Conservation (phyloP, 257 asterid species). For the Fraxinus excelsior region DNA sequence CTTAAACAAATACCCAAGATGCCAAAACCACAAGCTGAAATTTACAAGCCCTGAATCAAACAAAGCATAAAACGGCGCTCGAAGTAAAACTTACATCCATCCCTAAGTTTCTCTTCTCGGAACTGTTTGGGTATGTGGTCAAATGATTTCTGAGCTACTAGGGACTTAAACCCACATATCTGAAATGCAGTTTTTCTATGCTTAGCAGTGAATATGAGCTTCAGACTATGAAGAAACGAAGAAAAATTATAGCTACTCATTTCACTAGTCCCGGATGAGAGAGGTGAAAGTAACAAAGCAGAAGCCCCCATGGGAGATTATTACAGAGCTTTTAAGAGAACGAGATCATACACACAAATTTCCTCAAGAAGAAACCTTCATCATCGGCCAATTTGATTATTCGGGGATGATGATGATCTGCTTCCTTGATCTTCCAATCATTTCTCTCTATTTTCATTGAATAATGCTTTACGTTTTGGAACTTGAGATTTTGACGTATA, state of each 20-base stretch:
- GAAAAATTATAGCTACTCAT: slow-evolving; percentile 27
- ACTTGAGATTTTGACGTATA: too few species aligned
- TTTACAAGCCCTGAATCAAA: background rate
- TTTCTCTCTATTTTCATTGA: too few species aligned
- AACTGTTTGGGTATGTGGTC: slow-evolving; percentile 86
- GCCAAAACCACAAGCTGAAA: background rate
- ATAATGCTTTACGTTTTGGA: too few species aligned
- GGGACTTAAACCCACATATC: slow-evolving; percentile 57
- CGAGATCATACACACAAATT: too few species aligned
- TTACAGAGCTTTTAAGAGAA: background rate
- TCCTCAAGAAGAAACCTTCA: too few species aligned
- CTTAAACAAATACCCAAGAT: background rate
- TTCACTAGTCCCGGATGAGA: slow-evolving; percentile 47
- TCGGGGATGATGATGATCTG: background rate
- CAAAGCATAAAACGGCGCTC: background rate
- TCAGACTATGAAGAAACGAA: slow-evolving; percentile 44
- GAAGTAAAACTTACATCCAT: slow-evolving; percentile 61
- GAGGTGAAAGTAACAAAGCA: slow-evolving; percentile 50
- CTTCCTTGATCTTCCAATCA: too few species aligned
- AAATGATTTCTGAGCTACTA: slow-evolving; percentile 51
- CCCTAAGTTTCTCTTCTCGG: slow-evolving; percentile 76
- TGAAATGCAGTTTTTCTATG: slow-evolving; percentile 32
- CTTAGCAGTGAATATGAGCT: slow-evolving; percentile 44
- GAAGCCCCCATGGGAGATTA: slow-evolving; percentile 76
- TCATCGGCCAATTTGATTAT: too few species aligned